Percentiles rank a stretch among this genome's conserved stretches.
Conservation (phyloP, 2,329 filamentous ascomycete species). For the Talaromyces albobiverticillius region DNA sequence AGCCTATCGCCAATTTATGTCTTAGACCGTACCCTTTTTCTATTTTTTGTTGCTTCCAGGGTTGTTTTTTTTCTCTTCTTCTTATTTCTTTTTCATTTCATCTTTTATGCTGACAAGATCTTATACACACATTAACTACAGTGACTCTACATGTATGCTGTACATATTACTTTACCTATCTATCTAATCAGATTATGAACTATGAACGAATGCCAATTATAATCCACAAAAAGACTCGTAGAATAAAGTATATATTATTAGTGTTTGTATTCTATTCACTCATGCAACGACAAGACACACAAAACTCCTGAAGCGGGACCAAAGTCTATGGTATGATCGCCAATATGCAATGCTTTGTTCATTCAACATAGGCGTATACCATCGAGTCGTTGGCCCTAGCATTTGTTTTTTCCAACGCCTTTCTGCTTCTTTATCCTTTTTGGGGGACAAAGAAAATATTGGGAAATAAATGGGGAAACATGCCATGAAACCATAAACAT, state of each 20-base stretch:
- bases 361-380: no score
- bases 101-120: background rate
- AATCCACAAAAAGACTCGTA: no score
- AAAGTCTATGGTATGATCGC: background rate
- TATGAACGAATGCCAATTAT: no score
- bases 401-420: no score
- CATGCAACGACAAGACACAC: background rate
- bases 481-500: constrained; percentile 11
- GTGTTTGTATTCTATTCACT: background rate
- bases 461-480: background rate
- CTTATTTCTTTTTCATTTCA: background rate
- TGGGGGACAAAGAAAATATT: background rate
- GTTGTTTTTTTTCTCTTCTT: background rate
- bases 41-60: background rate
- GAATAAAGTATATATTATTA: background rate
- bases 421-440: no score
- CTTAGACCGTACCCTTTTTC: background rate
- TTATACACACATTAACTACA: background rate
- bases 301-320: background rate
- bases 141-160: background rate
- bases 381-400: no score
- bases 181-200: background rate
- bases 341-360: no score
- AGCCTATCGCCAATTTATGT: constrained; percentile 19
- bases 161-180: background rate